Conservation (phyloP, 768 basidiomycete species). For the Rhizopogon vesiculosus region DNA sequence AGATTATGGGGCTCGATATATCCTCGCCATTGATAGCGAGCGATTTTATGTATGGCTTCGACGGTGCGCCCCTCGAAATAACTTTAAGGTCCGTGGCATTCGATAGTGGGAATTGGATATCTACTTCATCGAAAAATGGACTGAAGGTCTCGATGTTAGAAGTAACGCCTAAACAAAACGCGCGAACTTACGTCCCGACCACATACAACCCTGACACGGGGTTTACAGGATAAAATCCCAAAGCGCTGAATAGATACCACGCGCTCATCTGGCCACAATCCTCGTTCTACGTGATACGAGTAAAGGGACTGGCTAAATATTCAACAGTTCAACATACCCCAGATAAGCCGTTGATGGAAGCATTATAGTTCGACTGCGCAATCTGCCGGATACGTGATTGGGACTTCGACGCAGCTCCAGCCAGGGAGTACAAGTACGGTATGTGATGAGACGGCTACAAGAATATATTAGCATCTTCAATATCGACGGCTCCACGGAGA, state of each 20-base stretch:
- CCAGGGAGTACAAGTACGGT: slow-evolving; percentile 75
- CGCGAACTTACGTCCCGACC: slow-evolving; percentile 59
- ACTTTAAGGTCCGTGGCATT: slow-evolving; percentile 40
- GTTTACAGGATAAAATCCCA: slow-evolving; percentile 85
- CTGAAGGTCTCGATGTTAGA: slow-evolving; percentile 11
- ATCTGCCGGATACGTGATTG: slow-evolving; percentile 71
- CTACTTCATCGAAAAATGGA: slow-evolving; percentile 52
- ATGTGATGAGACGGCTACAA: slow-evolving; percentile 79
- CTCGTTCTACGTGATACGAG: slow-evolving; percentile 53
- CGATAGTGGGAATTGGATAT: slow-evolving; percentile 45
- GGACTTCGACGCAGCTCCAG: slow-evolving; percentile 64
- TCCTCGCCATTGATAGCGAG: slow-evolving; percentile 50
- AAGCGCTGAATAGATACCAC: slow-evolving; percentile 79
- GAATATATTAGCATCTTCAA: slow-evolving; percentile 3
- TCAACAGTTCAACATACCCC: slow-evolving; percentile 42
- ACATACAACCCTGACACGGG: slow-evolving; percentile 74
- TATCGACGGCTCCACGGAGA: not conserved
- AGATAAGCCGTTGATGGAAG: slow-evolving; percentile 63
- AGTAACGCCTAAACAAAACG: not conserved
- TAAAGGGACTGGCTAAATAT: not conserved
- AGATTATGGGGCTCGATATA: slow-evolving; percentile 44
- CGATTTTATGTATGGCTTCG: slow-evolving; percentile 56
- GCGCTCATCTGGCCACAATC: slow-evolving; percentile 91
- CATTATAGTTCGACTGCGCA: slow-evolving; percentile 59
- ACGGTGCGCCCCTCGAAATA: slow-evolving; percentile 49